Evolutionary conservation across 768 basidiomycete species (phyloP), one percentile per base, ranked within the genome.

Genomic region (Auricularia cornea): DNA sequence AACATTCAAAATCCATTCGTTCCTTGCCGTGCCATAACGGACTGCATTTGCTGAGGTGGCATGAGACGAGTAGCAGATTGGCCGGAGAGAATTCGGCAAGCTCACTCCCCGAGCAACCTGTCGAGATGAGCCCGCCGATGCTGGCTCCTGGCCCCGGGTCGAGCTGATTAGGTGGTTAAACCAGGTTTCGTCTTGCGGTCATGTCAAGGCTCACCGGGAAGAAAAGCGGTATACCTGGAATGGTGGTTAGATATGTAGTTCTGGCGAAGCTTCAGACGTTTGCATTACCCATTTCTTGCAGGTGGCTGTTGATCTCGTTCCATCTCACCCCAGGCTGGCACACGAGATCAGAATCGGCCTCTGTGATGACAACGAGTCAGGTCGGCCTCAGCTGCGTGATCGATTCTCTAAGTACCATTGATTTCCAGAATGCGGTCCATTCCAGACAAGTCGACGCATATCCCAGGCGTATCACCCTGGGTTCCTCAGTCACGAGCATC

Each of bases 1-100:
- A 28, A 83, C 83, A 67, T 94, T 94, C 48, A 95, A 76, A 69
- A 95, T 92, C 93, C 92, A 94, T 75, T 94, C 92, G 0, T 80
- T 90, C 70, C 88, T 92, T 0, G 92, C 92, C 6, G 92, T 95
- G 11, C 92, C 94, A 70, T 94, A 95, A 28, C 91, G 77, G 1
- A 91, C 90, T 1, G 90, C 89, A 67, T 90, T 91, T 0, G 89
- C 89, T 84, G 35, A 18, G 48, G 23, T 18, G 32, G n/a, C 29
- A 31, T 61, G 31, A n/a, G 35, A 40, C 28, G 35, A 38, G 35
- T 38, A 59, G 26, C 23, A 63, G 48, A 48, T 33, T 41, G 8
- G n/a, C n/a, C n/a, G n/a, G n/a, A n/a, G n/a, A n/a, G n/a, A n/a
- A n/a, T n/a, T n/a, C n/a, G n/a, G n/a, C n/a, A n/a, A n/a, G n/a